A percentile compares a stretch with the other conserved stretches of the same genome.
These are phyloP conservation scores for Trypanosoma cruzi DNA, from an alignment of 208 protist genomes.

Conservation along the genomic window DNA sequence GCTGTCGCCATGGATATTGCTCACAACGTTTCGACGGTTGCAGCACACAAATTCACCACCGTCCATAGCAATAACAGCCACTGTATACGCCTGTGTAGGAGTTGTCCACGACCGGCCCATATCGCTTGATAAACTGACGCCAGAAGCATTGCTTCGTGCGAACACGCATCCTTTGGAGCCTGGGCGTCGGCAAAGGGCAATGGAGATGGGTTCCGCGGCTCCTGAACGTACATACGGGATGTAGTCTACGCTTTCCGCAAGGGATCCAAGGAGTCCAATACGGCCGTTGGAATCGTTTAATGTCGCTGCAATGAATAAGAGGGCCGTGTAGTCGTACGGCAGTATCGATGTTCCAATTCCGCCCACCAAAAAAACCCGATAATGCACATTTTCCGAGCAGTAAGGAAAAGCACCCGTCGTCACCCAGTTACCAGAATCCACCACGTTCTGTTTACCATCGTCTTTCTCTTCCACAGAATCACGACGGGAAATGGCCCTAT, in stretches of 20 bases:
- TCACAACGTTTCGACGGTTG: conserved; percentile 39
- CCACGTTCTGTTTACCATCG: background rate
- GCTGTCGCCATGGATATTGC: conserved; percentile 3
- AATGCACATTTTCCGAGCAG: conserved; percentile 22
- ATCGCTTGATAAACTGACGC: conserved; percentile 57
- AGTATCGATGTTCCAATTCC: conserved; percentile 68
- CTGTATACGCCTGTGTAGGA: conserved; percentile 41
- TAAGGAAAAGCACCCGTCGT: conserved; percentile 14
- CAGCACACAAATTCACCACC: conserved; percentile 41
- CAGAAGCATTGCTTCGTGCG: conserved; percentile 52
- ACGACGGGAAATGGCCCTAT: conserved; percentile 15
- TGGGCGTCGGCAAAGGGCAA: conserved; percentile 23
- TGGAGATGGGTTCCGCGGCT: conserved; percentile 36
- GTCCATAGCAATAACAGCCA: conserved; percentile 39
- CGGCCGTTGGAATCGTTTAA: conserved; percentile 4
- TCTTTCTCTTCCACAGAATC: background rate
- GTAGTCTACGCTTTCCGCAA: conserved; percentile 60
- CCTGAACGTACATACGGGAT: conserved; percentile 56
- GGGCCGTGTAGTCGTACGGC: conserved; percentile 71
- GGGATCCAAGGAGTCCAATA: conserved; percentile 28
- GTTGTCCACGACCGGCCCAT: conserved; percentile 31
- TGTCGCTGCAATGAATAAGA: conserved; percentile 56
- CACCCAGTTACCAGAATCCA: background rate
- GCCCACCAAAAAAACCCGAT: conserved; percentile 48
- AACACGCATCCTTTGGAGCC: conserved; percentile 18